Evolutionary conservation across 495 filamentous ascomycete genomes (phyloP).

Genomic region (Penicillium ochrochloron): DNA sequence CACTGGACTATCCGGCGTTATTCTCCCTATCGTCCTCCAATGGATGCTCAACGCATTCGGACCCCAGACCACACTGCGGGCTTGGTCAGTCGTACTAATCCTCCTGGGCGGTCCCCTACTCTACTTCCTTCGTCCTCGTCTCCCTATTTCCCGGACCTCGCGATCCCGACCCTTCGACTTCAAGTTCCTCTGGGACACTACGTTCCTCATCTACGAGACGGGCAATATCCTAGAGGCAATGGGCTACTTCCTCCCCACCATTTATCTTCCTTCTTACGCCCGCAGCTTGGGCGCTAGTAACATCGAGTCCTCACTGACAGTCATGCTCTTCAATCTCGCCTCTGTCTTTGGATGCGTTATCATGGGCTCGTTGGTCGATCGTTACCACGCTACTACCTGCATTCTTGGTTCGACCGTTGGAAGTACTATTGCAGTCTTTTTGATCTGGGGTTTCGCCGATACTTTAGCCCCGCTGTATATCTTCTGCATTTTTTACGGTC

Average conservation of each 20-base stretch:
- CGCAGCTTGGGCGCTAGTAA: conserved; percentile 43
- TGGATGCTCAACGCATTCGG: conserved; percentile 55
- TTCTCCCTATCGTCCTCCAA: conserved; percentile 55
- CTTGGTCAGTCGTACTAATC: conserved; percentile 52
- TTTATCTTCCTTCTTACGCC: conserved; percentile 65
- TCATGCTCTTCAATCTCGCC: conserved; percentile 57
- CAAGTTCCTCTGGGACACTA: conserved; percentile 46
- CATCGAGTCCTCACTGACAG: conserved; percentile 44
- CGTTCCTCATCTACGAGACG: conserved; percentile 57
- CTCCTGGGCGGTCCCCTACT: conserved; percentile 56
- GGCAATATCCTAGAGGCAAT: conserved; percentile 60
- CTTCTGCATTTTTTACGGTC: conserved; percentile 65
- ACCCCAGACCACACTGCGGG: conserved; percentile 54
- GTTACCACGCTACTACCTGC: conserved; percentile 58
- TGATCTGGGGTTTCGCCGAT: conserved; percentile 67
- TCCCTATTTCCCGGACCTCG: conserved; percentile 45
- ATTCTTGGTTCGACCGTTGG: conserved; percentile 60
- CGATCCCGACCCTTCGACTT: conserved; percentile 34
- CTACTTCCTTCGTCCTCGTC: conserved; percentile 53
- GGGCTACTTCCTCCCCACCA: conserved; percentile 64
- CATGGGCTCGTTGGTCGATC: conserved; percentile 62
- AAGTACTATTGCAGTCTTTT: conserved; percentile 58
- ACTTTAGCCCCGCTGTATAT: conserved; percentile 57
- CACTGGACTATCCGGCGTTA: conserved; percentile 46
- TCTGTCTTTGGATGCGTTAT: conserved; percentile 58